Evolutionary conservation across 1,139 yeast genomes (phyloP), one percentile per base, ranked within the genome.

Genomic region (Geotrichum citri-aurantii): DNA sequence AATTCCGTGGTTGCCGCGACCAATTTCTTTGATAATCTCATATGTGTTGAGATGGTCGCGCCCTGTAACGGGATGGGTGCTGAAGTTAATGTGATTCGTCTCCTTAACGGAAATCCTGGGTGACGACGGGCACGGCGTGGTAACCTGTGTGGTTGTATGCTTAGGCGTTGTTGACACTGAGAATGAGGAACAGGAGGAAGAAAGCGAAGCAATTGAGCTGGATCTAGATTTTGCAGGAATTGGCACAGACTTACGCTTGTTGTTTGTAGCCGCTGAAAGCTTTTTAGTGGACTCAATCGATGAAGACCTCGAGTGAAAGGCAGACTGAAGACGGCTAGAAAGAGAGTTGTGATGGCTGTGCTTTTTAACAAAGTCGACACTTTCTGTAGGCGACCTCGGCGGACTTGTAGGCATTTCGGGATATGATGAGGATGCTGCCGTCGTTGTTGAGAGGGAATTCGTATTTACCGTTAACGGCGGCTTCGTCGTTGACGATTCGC

Each of bases 1-100:
- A 71, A 91, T 92, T 17, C 99, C 99, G 73, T 93, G 99, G 71
- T 93, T 97, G 12, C 99, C 99, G 55, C 89, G 80, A 3, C 99
- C 99, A 46, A 95, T 79, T 73, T 93, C 97, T 50, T 81, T 78
- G 47, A 92, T 75, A 48, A 95, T 88, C 72, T 93, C 99, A 70
- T 93, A 95, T 0, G 96, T 86, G 73, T 95, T 95, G 63, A 95
- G 79, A 33, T 88, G 84, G 70, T 92, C 88, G 55, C 96, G 81
- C 62, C 88, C 86, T 2, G 89, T 85, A 3, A 88, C 81, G 0
- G 98, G 98, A 71, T 93, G 97, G 71, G 88, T 91, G 65, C 91
- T 96, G 55, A 93, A 80, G 53, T 81, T 83, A 8, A 95, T 91
- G 62, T 82, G 82, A 62, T 82, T 85, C 0, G 98, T 92, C 71